Evolutionary conservation across 768 basidiomycete genomes (phyloP).

Genomic region (Suillus americanus): DNA sequence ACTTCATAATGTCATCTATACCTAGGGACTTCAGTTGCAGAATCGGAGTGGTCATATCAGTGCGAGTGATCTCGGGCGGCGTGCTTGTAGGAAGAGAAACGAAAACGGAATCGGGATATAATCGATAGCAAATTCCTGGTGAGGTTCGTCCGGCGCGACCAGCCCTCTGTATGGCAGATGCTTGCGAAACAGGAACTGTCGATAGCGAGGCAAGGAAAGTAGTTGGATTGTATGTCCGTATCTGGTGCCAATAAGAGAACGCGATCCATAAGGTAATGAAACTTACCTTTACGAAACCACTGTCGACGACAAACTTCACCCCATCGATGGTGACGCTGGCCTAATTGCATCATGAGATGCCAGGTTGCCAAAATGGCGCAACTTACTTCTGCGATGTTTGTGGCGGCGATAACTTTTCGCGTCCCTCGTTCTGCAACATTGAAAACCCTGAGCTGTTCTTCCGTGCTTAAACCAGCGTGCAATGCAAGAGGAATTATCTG

Average conservation of each 20-base stretch:
- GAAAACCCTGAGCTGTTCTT: slow-evolving; percentile 88
- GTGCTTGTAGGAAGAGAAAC: slow-evolving; percentile 65
- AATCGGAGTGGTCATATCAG: slow-evolving; percentile 88
- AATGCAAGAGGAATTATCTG: slow-evolving; percentile 71
- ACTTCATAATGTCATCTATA: slow-evolving; percentile 92
- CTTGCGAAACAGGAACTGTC: slow-evolving; percentile 79
- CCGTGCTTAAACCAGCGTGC: slow-evolving; percentile 85
- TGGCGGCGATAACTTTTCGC: slow-evolving; percentile 89
- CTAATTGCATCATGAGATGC: slow-evolving; percentile 34
- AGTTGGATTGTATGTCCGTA: slow-evolving; percentile 86
- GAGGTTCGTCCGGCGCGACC: slow-evolving; percentile 95
- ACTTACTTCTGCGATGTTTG: slow-evolving; percentile 91
- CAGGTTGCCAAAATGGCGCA: neutral
- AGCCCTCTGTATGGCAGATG: slow-evolving; percentile 90
- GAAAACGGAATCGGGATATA: slow-evolving; percentile 72
- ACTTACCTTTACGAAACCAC: slow-evolving; percentile 90
- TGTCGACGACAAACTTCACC: slow-evolving; percentile 90
- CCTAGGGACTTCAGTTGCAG: slow-evolving; percentile 94
- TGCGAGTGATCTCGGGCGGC: slow-evolving; percentile 87
- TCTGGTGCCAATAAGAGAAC: slow-evolving; percentile 42
- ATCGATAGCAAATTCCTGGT: slow-evolving; percentile 87
- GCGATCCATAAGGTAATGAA: neutral
- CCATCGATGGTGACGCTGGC: slow-evolving; percentile 98
- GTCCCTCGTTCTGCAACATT: slow-evolving; percentile 69
- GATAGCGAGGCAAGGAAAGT: slow-evolving; percentile 83